Percentiles rank a stretch among this genome's conserved stretches.
These are phyloP conservation scores for Boletus reticuloceps DNA, from an alignment of 768 basidiomycete genomes.

Conservation along the genomic window DNA sequence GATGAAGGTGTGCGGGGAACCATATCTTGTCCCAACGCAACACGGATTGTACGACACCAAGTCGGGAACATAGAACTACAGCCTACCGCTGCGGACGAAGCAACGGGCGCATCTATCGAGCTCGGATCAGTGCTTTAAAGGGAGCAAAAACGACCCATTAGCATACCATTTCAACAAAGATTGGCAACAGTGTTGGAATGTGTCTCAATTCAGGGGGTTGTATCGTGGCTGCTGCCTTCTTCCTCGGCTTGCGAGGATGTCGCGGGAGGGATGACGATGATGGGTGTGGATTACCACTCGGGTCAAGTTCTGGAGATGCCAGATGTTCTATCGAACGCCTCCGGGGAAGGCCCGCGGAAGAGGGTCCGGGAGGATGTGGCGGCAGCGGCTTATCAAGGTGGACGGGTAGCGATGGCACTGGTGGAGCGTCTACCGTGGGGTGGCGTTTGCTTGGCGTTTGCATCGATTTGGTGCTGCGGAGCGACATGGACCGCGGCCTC, in stretches of 20 bases:
- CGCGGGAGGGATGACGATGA: slow-evolving; percentile 9
- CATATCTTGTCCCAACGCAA: too few species aligned
- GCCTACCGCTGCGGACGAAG: slow-evolving; percentile 20
- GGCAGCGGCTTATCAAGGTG: slow-evolving; percentile 45
- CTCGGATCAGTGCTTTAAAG: slow-evolving; percentile 2
- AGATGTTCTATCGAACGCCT: slow-evolving; percentile 18
- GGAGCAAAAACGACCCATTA: background rate
- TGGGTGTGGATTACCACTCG: background rate
- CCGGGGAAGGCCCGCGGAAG: slow-evolving; percentile 11
- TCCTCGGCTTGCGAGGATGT: slow-evolving; percentile 36
- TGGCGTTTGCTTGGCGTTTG: slow-evolving; percentile 21
- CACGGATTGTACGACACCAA: background rate
- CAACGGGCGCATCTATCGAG: slow-evolving; percentile 36
- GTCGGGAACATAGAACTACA: background rate
- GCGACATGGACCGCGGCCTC: slow-evolving; percentile 40
- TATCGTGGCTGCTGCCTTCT: slow-evolving; percentile 43
- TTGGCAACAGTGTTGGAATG: slow-evolving; percentile 78
- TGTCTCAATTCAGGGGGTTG: slow-evolving; percentile 75
- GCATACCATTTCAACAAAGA: slow-evolving; percentile 91
- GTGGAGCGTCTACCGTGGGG: slow-evolving; percentile 38
- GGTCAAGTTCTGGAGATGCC: background rate
- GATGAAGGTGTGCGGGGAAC: too few species aligned
- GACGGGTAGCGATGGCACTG: slow-evolving; percentile 38
- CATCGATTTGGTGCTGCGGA: slow-evolving; percentile 48
- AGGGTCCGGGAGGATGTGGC: slow-evolving; percentile 23